These are phyloP conservation scores for Pleurostoma richardsiae DNA, from an alignment of 2,329 filamentous ascomycete genomes.

Conservation along the genomic window DNA sequence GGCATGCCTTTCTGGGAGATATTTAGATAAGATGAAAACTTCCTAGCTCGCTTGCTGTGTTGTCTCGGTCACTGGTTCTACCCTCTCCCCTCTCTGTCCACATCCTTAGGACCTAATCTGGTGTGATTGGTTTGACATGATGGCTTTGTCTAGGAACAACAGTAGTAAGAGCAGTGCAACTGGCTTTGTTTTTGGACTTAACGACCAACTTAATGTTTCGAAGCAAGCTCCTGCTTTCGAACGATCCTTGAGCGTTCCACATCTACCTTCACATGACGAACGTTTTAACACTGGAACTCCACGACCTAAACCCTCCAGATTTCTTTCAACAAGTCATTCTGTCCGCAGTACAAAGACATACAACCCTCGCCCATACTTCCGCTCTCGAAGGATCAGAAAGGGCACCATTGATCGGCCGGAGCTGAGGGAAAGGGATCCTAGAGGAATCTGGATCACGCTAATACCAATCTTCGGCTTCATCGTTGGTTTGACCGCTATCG, in stretches of 20 bases:
- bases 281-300: neutral
- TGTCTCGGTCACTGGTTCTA: neutral
- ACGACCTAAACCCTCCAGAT: neutral
- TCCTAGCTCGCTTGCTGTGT: neutral
- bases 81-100: neutral
- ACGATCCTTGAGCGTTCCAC: neutral
- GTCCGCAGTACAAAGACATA: slow-evolving; percentile 2
- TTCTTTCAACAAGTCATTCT: neutral
- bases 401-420: slow-evolving; percentile 6
- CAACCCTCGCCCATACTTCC: slow-evolving; percentile 6
- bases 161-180: neutral
- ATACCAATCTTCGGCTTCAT: slow-evolving; percentile 4
- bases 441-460: slow-evolving; percentile 6
- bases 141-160: neutral
- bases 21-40: neutral
- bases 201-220: neutral
- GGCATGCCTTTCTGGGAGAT: neutral
- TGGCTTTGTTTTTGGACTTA: neutral
- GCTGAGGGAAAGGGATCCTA: slow-evolving; percentile 6
- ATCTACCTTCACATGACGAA: neutral
- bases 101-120: neutral
- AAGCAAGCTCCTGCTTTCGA: neutral
- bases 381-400: slow-evolving; percentile 6
- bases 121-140: neutral
- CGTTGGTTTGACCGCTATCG: slow-evolving; percentile 1